A percentile compares a stretch with the other conserved stretches of the same genome.
phyloP scores from a whole-genome alignment of 352 stramenopile species.

The Pythium utonaiense region DNA sequence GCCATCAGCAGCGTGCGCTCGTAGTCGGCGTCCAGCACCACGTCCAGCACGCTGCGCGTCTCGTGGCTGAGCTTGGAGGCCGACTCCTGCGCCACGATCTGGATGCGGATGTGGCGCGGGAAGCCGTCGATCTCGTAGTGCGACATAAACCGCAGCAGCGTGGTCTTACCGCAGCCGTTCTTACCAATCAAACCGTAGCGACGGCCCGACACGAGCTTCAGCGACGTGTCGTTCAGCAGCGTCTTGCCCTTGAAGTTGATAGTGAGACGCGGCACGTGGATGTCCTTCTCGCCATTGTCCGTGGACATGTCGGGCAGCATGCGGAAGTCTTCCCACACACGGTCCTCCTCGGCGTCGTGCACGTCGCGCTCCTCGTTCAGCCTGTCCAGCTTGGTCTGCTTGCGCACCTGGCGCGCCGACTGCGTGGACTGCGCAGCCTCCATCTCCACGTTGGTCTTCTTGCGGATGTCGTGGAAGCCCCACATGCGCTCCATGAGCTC shows the following conservation, averaged over 20 bases:
- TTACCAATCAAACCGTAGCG: conserved; percentile 94
- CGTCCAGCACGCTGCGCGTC: conserved; percentile 89
- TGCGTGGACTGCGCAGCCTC: conserved; percentile 70
- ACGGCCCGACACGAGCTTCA: conserved; percentile 82
- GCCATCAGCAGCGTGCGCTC: conserved; percentile 89
- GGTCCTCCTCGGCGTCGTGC: conserved; percentile 60
- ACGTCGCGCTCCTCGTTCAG: conserved; percentile 54
- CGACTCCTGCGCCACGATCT: conserved; percentile 95
- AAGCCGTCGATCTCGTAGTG: conserved; percentile 96
- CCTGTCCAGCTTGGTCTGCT: conserved; percentile 68
- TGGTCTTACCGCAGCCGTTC: conserved; percentile 93
- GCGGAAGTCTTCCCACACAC: conserved; percentile 75
- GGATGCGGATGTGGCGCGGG: conserved; percentile 92
- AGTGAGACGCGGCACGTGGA: conserved; percentile 83
- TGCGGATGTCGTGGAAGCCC: conserved; percentile 84
- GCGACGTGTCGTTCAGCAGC: conserved; percentile 78
- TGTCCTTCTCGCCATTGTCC: conserved; percentile 83
- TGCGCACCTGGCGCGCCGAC: conserved; percentile 77
- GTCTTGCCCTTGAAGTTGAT: conserved; percentile 91
- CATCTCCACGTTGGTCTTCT: conserved; percentile 72
- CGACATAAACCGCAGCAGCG: conserved; percentile 94
- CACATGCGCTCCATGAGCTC: conserved; percentile 80
- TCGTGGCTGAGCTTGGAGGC: conserved; percentile 79
- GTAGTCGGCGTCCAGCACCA: conserved; percentile 94
- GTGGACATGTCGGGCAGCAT: conserved; percentile 70